phyloP scores from a whole-genome alignment of 768 basidiomycete species.

The Pisolithus marmoratus region DNA sequence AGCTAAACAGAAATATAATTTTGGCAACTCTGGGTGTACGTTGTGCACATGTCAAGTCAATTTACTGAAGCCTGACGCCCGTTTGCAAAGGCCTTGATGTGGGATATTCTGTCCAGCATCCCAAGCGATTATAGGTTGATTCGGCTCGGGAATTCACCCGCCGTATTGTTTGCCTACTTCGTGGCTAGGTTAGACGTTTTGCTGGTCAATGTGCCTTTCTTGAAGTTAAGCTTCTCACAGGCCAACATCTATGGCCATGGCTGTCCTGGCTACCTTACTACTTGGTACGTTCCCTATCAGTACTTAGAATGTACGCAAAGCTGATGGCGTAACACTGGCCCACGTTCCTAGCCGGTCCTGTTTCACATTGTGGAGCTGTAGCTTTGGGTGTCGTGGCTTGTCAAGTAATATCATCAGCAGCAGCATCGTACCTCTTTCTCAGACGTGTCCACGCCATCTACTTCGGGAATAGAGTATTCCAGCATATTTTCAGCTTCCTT shows the following conservation, averaged over 20 bases:
- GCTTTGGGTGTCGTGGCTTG: background rate
- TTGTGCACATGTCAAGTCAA: background rate
- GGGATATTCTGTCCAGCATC: conserved; percentile 3
- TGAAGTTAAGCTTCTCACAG: background rate
- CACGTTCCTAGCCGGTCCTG: background rate
- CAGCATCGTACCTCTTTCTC: conserved; percentile 27
- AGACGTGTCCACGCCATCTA: conserved; percentile 28
- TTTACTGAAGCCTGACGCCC: background rate
- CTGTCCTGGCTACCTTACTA: background rate
- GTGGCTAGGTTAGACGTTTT: background rate
- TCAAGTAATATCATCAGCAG: conserved; percentile 4
- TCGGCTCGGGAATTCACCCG: background rate
- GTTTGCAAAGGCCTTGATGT: background rate
- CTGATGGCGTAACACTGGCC: background rate
- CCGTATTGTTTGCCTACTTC: background rate
- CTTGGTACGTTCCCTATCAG: background rate
- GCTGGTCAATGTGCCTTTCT: background rate
- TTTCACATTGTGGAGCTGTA: conserved; percentile 2
- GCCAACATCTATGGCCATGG: background rate
- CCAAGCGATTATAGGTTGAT: conserved; percentile 1
- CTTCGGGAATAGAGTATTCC: conserved; percentile 9
- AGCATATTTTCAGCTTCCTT: conserved; percentile 15
- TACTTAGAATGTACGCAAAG: background rate
- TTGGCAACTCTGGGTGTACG: conserved; percentile 3
- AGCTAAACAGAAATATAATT: background rate